phyloP scores from a whole-genome alignment of 345 rosid genomes.

The Gossypioides kirkii region DNA sequence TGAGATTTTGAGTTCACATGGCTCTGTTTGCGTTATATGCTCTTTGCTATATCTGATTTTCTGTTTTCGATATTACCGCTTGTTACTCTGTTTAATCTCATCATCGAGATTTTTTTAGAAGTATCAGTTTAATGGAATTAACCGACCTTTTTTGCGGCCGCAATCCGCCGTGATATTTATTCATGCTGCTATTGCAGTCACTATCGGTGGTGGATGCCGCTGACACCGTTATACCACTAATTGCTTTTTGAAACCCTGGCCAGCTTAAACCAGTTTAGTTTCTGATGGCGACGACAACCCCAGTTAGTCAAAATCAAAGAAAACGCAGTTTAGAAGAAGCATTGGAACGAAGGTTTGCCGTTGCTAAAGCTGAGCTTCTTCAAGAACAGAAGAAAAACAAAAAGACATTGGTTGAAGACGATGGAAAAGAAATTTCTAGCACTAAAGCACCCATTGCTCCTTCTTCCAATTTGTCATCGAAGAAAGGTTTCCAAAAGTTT shows the following conservation, averaged over 20 bases:
- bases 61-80: too few species aligned
- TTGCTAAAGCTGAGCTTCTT: constrained; percentile 52
- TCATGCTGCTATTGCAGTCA: too few species aligned
- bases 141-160: too few species aligned
- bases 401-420: constrained; percentile 18
- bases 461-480: constrained; percentile 9
- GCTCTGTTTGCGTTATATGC: too few species aligned
- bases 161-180: too few species aligned
- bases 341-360: constrained; percentile 49
- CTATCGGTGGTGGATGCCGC: too few species aligned
- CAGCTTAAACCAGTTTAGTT: not conserved
- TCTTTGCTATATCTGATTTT: too few species aligned
- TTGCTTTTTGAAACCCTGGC: not conserved
- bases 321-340: constrained; percentile 56
- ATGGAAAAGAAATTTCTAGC: constrained; percentile 6
- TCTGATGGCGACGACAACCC: constrained; percentile 12
- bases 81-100: too few species aligned
- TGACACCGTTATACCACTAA: too few species aligned
- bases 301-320: constrained; percentile 33
- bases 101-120: too few species aligned
- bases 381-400: constrained; percentile 41
- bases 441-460: constrained; percentile 19
- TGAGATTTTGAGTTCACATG: too few species aligned
- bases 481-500: constrained; percentile 30
- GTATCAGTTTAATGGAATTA: too few species aligned